These are phyloP conservation scores for Trapa bicornis DNA, from an alignment of 345 rosid species.

Conservation along the genomic window DNA sequence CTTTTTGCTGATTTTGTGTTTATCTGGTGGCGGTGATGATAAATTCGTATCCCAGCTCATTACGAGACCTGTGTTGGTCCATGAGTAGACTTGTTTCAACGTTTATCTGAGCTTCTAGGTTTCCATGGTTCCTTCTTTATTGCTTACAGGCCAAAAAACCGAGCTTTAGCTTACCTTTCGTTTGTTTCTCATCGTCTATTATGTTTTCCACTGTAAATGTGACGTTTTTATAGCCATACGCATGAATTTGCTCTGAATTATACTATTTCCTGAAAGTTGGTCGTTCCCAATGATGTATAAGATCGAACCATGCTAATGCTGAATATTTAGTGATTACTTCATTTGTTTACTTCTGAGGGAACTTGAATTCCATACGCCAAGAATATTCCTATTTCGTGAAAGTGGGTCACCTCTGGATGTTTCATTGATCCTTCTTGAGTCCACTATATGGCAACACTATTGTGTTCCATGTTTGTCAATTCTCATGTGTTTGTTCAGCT, in stretches of 20 bases:
- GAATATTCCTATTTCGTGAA: neutral
- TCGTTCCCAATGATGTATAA: constrained; percentile 33
- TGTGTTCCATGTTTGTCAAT: no score
- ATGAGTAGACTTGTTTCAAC: constrained; percentile 26
- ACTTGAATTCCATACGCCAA: neutral
- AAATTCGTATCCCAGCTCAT: constrained; percentile 44
- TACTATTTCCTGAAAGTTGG: no score
- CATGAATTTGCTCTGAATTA: neutral
- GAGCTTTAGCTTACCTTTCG: neutral
- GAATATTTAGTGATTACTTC: constrained; percentile 23
- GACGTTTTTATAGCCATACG: neutral
- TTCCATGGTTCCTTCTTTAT: neutral
- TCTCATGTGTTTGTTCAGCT: no score
- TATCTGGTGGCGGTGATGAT: constrained; percentile 23
- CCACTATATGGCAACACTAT: no score
- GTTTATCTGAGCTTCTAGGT: constrained; percentile 20
- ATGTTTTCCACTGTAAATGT: neutral
- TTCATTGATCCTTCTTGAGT: neutral
- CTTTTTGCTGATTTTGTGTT: neutral
- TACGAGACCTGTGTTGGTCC: constrained; percentile 37
- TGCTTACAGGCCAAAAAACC: neutral
- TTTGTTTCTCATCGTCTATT: neutral
- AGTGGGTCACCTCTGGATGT: no score
- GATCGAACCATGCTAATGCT: constrained; percentile 47
- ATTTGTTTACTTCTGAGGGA: constrained; percentile 29